phyloP scores from a whole-genome alignment of 2,329 filamentous ascomycete species.

The Xylariaceae sp. region DNA sequence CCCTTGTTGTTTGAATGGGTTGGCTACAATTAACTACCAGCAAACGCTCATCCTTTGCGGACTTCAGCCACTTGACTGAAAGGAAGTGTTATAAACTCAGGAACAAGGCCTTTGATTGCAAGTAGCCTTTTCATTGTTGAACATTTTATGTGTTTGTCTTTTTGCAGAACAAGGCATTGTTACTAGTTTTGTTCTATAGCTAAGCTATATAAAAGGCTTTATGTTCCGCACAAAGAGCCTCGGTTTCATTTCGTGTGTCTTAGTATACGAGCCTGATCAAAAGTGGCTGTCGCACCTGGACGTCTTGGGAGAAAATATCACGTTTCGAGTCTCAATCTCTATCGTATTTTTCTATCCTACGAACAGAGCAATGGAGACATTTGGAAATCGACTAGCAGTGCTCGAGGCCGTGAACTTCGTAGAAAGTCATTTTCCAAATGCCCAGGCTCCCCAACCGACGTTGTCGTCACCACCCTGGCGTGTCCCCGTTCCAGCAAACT shows the following conservation, averaged over 20 bases:
- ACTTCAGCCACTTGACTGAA: not conserved
- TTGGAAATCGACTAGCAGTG: not conserved
- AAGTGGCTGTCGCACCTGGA: not conserved
- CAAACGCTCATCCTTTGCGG: not conserved
- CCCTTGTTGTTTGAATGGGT: not conserved
- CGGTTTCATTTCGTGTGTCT: not conserved
- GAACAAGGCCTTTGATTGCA: not conserved
- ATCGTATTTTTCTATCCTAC: not conserved
- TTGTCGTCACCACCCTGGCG: not conserved
- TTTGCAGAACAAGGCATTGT: not conserved
- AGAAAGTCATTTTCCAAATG: constrained; percentile 1
- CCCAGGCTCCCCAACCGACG: not conserved
- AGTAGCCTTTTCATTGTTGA: not conserved
- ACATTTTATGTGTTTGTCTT: not conserved
- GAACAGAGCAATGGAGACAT: constrained; percentile 3
- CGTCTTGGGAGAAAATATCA: too few species aligned
- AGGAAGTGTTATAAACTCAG: not conserved
- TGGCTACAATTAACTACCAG: not conserved
- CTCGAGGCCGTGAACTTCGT: not conserved
- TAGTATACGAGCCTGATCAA: not conserved
- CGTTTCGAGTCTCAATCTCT: too few species aligned
- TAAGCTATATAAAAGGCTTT: not conserved
- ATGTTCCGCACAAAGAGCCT: not conserved
- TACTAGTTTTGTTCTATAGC: not conserved
- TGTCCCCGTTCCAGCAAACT: not conserved